Evolutionary conservation across 1,284 basidiomycete species (phyloP), one percentile per base, ranked within the genome.

Genomic region (Melampsora abietis-canadensis): DNA sequence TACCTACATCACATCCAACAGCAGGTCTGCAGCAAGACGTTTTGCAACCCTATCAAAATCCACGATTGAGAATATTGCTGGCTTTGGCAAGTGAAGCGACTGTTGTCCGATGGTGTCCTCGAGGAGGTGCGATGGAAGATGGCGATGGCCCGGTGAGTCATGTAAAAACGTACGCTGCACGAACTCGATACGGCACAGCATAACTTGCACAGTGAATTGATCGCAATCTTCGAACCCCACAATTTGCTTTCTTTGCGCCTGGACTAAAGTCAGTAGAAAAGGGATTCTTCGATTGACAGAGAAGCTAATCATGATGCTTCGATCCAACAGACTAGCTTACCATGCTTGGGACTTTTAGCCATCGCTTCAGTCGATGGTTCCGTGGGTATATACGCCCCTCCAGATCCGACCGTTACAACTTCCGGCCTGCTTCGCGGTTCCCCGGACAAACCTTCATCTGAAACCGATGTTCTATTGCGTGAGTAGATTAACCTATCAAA

Each of bases 291-390:
- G 40, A 15, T 15, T 0, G 15, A 2, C 14, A 44, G 40, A 15
- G 2, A 14, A 44, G 40, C 40, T 44, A 44, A 44, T 44, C 40
- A 44, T 15, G 12, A 44, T 44, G 40, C 40, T 44, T 44, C 14
- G 10, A 21, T 31, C 12, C 48, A 64, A 76, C 77, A 68, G 62
- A 67, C 51, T 31, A 24, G 17, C 19, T 82, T 85, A n/a, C 84
- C 86, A 30, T 92, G 91, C 79, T 83, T 96, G 0, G 94, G 94
- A 1, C 80, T 96, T 17, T 79, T 96, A 15, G 91, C 87, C 0
- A 92, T 89, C 0, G 87, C 89, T 0, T 93, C 93, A 76, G 88
- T 89, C 78, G 92, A 95, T 79, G 92, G 93, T 1, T 88, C 89
- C 0, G 82, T 93, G 21, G 87, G 87, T 0, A 81, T 95, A 30